Base-by-base conservation (phyloP, 208 protist species). In the Crithidia fasciculata region DNA sequence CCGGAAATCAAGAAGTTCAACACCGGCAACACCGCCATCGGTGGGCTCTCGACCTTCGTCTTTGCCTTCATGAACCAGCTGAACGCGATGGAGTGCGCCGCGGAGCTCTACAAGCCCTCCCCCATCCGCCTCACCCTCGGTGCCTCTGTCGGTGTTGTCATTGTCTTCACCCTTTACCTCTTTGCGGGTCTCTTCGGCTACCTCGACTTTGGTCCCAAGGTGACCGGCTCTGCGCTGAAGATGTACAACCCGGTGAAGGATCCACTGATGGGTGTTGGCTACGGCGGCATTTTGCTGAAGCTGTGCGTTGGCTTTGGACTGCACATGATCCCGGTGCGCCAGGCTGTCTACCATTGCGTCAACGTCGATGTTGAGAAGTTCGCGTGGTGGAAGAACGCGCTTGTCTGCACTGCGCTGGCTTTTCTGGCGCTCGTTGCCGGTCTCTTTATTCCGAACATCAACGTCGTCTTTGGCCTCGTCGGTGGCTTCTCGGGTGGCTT, bases 141-240 rank as follows among this genome's bases (percentile, higher is more conserved):
- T 10, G 82, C 81, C 3, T 62, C 54, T 18, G 28, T 90, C 0
- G 76, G 83, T 28, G 83, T 89, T 4, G n/a, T 54, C 18, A 49
- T 92, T 4, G 89, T 87, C 54, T 86, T 86, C 18, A 40, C 67
- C 6, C 54, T 96, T 10, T 96, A 96, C 84, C 78, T 91, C 68
- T 68, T 90, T n/a, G 80, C 82, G 2, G 89, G 92, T 16, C 73
- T 95, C 43, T 94, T 94, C 74, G 92, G 89, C 41, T 95, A 95
- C 69, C 50, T 89, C 6, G 85, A 95, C 67, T 96, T 95, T 76
- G 88, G 86, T n/a, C 0, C 72, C 0, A 56, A 54, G 40, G 63
- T 88, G 7, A 76, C 58, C 6, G 72, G 68, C n/a, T 90, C 87
- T 28, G 81, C 87, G 39, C 77, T 96, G 52, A 71, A 59, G 50